A percentile compares a stretch with the other conserved stretches of the same genome.
Conservation (phyloP, 768 basidiomycete genomes). For the Lactifluus subvellereus region DNA sequence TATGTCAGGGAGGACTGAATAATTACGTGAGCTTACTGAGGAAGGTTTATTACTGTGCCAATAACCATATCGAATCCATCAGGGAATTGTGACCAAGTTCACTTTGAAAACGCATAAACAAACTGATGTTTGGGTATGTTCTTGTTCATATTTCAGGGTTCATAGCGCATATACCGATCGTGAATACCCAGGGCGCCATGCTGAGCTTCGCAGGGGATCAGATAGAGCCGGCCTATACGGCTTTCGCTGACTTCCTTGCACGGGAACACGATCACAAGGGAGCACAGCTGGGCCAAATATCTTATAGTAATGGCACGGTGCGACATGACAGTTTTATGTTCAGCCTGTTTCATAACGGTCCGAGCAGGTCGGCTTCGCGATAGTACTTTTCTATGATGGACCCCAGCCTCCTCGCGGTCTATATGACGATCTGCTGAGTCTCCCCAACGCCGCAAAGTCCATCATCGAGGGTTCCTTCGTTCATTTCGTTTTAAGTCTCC, state of each 20-base stretch:
- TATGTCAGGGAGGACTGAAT: conserved; percentile 12
- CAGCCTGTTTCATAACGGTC: conserved; percentile 30
- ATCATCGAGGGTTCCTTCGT: conserved; percentile 36
- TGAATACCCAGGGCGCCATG: neutral
- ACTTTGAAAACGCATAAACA: conserved; percentile 7
- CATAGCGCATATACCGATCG: neutral
- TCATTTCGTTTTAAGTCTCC: conserved; percentile 30
- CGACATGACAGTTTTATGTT: conserved; percentile 19
- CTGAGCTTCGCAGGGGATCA: neutral
- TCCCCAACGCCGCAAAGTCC: conserved; percentile 33
- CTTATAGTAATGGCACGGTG: conserved; percentile 1
- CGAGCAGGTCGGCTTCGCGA: conserved; percentile 3
- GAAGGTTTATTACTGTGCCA: neutral
- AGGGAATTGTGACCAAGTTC: conserved; percentile 19
- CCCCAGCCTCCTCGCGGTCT: conserved; percentile 41
- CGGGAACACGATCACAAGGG: conserved; percentile 4
- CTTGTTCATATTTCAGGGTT: neutral
- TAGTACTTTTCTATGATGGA: conserved; percentile 47
- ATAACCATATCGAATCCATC: neutral
- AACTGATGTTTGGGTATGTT: conserved; percentile 15
- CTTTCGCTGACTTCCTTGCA: neutral
- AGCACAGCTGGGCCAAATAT: neutral
- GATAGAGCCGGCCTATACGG: neutral
- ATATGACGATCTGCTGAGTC: conserved; percentile 42
- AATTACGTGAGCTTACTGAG: conserved; percentile 9